A percentile compares a stretch with the other conserved stretches of the same genome.
Evolutionary conservation across 306 rosid species (phyloP).

Genomic region (Mimosa bimucronata): DNA sequence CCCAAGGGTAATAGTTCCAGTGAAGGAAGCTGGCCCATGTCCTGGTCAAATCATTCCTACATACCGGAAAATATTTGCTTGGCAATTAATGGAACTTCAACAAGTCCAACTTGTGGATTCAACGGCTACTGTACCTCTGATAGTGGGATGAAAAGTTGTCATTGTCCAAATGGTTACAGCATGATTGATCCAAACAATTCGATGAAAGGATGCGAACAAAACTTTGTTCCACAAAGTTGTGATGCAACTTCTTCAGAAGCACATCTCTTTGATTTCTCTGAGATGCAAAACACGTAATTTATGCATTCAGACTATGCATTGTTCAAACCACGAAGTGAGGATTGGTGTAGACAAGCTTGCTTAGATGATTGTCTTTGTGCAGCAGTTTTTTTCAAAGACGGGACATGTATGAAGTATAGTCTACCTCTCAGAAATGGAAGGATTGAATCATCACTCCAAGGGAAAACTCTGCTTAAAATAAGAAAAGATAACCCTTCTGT

Average conservation of each 20-base stretch:
- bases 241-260: constrained; percentile 2
- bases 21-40: too few relatives aligned
- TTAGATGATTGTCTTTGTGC: constrained; percentile 28
- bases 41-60: not conserved
- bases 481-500: constrained; percentile 24
- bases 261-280: constrained; percentile 25
- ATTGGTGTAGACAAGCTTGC: constrained; percentile 43
- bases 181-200: constrained; percentile 30
- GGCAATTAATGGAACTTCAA: not conserved
- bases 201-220: constrained; percentile 46
- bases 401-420: not conserved
- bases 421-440: constrained; percentile 27
- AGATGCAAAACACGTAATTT: constrained; percentile 26
- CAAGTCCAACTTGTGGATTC: not conserved
- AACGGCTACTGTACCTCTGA: not conserved
- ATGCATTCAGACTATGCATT: not conserved
- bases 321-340: not conserved
- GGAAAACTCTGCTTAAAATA: constrained; percentile 19
- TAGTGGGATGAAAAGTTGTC: not conserved
- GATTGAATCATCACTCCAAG: not conserved
- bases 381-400: not conserved
- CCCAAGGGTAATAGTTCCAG: not conserved
- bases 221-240: constrained; percentile 50
- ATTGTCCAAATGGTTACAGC: not conserved
- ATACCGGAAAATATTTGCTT: constrained; percentile 30